Evolutionary conservation across 1,284 basidiomycete species (phyloP).

Genomic region (Ustanciosporium gigantosporum): DNA sequence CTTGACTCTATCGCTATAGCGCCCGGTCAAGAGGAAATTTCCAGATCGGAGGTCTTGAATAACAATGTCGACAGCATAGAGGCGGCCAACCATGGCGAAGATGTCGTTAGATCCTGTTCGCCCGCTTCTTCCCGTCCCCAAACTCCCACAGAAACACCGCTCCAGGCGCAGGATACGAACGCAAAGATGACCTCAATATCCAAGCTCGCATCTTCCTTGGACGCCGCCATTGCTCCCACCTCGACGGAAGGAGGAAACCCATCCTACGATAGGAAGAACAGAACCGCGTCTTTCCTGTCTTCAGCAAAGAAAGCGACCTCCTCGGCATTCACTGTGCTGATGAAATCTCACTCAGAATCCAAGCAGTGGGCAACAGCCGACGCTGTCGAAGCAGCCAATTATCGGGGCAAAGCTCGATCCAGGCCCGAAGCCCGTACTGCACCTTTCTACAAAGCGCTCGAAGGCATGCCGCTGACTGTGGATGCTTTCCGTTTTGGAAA

Average conservation of each 20-base stretch:
- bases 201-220: conserved; percentile 16
- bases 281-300: no score
- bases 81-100: background rate
- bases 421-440: conserved; percentile 26
- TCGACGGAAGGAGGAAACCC: background rate
- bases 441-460: conserved; percentile 67
- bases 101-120: no score
- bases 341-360: conserved; percentile 47
- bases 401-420: conserved; percentile 23
- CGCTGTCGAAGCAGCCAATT: conserved; percentile 43
- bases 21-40: conserved; percentile 3
- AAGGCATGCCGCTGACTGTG: conserved; percentile 95
- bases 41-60: conserved; percentile 4
- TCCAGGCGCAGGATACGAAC: conserved; percentile 6
- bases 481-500: conserved; percentile 91
- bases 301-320: conserved; percentile 23
- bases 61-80: conserved; percentile 3
- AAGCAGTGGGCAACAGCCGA: conserved; percentile 52
- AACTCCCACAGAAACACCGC: background rate
- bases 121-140: no score
- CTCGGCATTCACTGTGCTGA: conserved; percentile 48
- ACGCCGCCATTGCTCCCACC: no score
- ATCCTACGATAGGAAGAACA: no score
- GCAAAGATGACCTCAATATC: conserved; percentile 26
- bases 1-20: conserved; percentile 23